Evolutionary conservation across 2,329 filamentous ascomycete genomes (phyloP).

Genomic region (Aureobasidium sp.): DNA sequence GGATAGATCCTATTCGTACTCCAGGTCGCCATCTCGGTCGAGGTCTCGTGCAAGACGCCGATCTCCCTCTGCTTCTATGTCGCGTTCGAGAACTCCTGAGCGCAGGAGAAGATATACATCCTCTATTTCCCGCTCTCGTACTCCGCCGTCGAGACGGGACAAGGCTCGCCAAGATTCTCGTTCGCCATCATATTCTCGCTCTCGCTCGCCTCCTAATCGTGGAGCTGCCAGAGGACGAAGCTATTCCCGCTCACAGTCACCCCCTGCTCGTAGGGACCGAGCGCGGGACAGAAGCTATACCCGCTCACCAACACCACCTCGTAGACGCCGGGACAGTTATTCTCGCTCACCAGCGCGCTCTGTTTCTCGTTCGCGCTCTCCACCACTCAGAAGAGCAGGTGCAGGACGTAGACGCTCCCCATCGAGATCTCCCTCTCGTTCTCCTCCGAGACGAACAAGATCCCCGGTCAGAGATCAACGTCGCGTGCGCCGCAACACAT

Average conservation of each 20-base stretch:
- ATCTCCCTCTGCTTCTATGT: slow-evolving; percentile 17
- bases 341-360: background rate
- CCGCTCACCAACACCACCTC: slow-evolving; percentile 14
- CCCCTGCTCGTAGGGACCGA: slow-evolving; percentile 12
- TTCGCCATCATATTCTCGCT: slow-evolving; percentile 17
- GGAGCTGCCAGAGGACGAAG: slow-evolving; percentile 21
- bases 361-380: background rate
- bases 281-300: slow-evolving; percentile 12
- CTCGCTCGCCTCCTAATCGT: slow-evolving; percentile 20
- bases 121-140: slow-evolving; percentile 21
- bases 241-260: slow-evolving; percentile 17
- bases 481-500: slow-evolving; percentile 9
- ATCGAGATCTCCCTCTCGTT: slow-evolving; percentile 15
- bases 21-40: slow-evolving; percentile 16
- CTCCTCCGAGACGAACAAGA: slow-evolving; percentile 16
- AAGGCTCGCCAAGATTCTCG: slow-evolving; percentile 18
- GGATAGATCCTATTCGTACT: slow-evolving; percentile 13
- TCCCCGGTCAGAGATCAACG: slow-evolving; percentile 5
- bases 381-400: slow-evolving; percentile 8
- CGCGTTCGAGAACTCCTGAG: slow-evolving; percentile 25
- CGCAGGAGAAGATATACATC: slow-evolving; percentile 19
- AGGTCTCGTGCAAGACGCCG: slow-evolving; percentile 16
- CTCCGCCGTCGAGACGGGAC: slow-evolving; percentile 18
- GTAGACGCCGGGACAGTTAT: slow-evolving; percentile 2
- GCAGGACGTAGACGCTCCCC: slow-evolving; percentile 12